These are phyloP conservation scores for Leishmania braziliensis DNA, from an alignment of 208 protist genomes.

Conservation along the genomic window DNA sequence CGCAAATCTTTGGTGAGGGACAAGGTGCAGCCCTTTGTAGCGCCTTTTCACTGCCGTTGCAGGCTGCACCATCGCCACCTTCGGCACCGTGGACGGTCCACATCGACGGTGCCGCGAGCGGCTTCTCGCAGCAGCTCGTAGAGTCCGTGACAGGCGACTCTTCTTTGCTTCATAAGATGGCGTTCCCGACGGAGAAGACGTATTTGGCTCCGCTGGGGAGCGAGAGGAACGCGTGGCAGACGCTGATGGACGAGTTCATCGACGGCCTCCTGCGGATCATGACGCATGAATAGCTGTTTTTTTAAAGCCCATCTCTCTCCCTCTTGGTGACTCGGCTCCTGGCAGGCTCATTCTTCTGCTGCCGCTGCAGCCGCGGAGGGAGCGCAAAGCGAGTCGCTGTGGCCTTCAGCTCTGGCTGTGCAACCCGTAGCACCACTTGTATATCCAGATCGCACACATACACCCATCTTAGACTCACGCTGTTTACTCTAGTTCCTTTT, in stretches of 20 bases:
- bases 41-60: not conserved
- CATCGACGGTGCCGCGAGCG: not conserved
- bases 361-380: not conserved
- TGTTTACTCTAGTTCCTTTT: not conserved
- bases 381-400: not conserved
- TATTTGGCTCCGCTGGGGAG: conserved; percentile 19
- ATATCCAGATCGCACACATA: not conserved
- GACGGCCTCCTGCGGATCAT: conserved; percentile 27
- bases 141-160: not conserved
- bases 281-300: not conserved
- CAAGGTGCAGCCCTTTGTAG: not conserved
- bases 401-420: not conserved
- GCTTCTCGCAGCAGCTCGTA: not conserved
- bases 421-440: not conserved
- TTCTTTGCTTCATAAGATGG: not conserved
- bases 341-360: not conserved
- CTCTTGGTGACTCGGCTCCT: not conserved
- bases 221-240: conserved; percentile 28
- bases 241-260: conserved; percentile 31
- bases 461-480: not conserved
- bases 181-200: conserved; percentile 21
- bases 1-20: conserved; percentile 3
- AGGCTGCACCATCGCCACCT: not conserved
- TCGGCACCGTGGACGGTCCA: not conserved
- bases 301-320: not conserved